Percentiles rank a stretch among this genome's conserved stretches.
Evolutionary conservation across 257 asterid species (phyloP).

Genomic region (Solanum rostratum): DNA sequence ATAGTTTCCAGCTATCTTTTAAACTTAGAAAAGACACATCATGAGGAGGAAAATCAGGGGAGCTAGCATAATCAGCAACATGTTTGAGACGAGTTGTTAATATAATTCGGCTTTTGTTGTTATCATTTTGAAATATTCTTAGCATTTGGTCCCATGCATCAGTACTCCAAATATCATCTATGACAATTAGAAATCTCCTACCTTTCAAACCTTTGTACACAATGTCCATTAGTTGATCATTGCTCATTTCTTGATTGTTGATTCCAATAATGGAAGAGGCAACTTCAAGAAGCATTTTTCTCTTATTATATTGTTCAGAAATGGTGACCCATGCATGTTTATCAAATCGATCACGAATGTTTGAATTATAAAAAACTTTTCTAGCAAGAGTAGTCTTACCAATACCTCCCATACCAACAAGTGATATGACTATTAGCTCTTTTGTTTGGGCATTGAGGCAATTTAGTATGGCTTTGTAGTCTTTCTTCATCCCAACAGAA

Average conservation of each 20-base stretch:
- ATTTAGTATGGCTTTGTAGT: neutral
- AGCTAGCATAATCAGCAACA: neutral
- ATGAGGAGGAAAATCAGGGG: neutral
- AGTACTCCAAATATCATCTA: conserved; percentile 11
- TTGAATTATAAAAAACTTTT: neutral
- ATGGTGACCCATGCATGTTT: neutral
- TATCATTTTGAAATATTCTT: neutral
- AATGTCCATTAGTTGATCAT: neutral
- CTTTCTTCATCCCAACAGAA: neutral
- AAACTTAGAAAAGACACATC: neutral
- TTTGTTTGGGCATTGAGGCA: neutral
- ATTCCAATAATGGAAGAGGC: neutral
- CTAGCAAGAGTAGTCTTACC: neutral
- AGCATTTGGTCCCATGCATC: neutral
- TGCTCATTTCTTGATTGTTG: neutral
- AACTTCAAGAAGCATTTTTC: neutral
- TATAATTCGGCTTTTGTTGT: conserved; percentile 3
- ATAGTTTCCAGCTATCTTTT: conserved; percentile 2
- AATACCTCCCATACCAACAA: neutral
- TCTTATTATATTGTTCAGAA: neutral
- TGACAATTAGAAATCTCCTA: conserved; percentile 1
- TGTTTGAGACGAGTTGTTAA: neutral
- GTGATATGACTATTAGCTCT: neutral
- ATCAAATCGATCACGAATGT: neutral
- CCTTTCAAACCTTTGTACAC: neutral